Conservation (phyloP, 306 rosid species). For the Quercus berberidifolia region DNA sequence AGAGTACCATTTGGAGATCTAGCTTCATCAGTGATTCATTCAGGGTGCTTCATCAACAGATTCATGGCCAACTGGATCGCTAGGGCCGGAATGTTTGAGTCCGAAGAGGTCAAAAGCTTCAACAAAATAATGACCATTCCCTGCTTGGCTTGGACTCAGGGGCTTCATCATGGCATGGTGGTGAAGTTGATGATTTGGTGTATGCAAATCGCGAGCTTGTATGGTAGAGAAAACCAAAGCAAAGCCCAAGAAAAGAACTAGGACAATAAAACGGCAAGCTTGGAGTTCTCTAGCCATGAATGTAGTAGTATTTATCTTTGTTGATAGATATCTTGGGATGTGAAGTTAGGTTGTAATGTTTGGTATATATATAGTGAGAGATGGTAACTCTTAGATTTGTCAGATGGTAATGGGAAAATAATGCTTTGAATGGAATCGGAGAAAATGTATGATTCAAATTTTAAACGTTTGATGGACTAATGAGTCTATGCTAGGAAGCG, state of each 20-base stretch:
- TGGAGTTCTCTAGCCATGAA: neutral
- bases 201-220: constrained; percentile 16
- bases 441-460: too few relatives aligned
- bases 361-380: neutral
- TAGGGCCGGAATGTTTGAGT: constrained; percentile 27
- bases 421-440: neutral
- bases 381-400: neutral
- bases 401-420: neutral
- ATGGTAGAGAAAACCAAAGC: constrained; percentile 8
- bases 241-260: constrained; percentile 13
- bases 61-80: constrained; percentile 21
- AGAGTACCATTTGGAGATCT: neutral
- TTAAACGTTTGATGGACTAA: too few relatives aligned
- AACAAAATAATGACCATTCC: neutral
- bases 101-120: constrained; percentile 25
- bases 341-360: neutral
- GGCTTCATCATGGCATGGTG: neutral
- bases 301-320: neutral
- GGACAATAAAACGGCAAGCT: neutral
- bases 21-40: neutral
- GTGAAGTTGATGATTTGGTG: neutral
- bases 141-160: neutral
- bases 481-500: neutral
- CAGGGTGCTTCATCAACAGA: neutral
- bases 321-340: neutral